A percentile compares a stretch with the other conserved stretches of the same genome.
These are phyloP conservation scores for Camellia granthamiana DNA, from an alignment of 148 eudicot genomes.

Conservation along the genomic window DNA sequence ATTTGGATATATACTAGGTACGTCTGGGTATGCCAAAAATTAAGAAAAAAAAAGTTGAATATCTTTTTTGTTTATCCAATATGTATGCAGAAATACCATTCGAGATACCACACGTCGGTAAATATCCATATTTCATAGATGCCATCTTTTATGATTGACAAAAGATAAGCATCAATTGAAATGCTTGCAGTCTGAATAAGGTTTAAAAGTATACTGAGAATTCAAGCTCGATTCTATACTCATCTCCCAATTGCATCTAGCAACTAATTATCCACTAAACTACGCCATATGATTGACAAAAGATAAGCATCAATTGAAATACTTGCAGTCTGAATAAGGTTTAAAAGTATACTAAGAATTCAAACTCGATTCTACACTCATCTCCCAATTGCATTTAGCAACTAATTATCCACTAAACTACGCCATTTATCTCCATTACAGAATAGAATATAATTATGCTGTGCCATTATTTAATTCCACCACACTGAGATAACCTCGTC, in stretches of 20 bases:
- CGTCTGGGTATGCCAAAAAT: no score
- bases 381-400: neutral
- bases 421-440: neutral
- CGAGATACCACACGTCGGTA: no score
- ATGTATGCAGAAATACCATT: no score
- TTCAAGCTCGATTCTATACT: conserved; percentile 5
- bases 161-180: neutral
- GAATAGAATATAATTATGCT: neutral
- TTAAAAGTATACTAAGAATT: neutral
- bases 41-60: no score
- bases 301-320: neutral
- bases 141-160: neutral
- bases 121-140: neutral
- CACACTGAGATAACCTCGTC: neutral
- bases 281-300: neutral
- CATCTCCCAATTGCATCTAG: neutral
- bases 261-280: neutral
- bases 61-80: no score
- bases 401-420: conserved; percentile 1
- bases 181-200: neutral
- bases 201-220: neutral
- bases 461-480: neutral
- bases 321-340: neutral
- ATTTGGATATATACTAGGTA: no score
- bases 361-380: neutral